phyloP scores from a whole-genome alignment of 169 alveolate genomes.

The Perkinsus marinus region DNA sequence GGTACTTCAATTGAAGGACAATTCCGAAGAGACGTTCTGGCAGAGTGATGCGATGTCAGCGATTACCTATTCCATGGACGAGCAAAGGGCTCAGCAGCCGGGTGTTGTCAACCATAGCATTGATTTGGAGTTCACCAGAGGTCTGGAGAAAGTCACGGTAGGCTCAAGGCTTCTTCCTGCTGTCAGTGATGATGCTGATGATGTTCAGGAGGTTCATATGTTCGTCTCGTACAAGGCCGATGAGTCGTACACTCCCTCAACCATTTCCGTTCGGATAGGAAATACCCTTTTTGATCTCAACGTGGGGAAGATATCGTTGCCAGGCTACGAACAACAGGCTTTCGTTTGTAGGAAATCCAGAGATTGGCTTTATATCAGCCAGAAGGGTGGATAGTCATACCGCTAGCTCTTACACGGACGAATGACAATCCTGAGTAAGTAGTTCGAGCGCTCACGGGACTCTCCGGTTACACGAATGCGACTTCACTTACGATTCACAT shows the following conservation, averaged over 20 bases:
- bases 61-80: neutral
- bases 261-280: slow-evolving; percentile 9
- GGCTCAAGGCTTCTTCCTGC: slow-evolving; percentile 28
- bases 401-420: neutral
- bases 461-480: no score
- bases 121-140: neutral
- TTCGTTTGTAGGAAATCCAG: slow-evolving; percentile 2
- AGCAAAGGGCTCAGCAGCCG: neutral
- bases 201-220: slow-evolving; percentile 39
- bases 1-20: slow-evolving; percentile 64
- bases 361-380: slow-evolving; percentile 16
- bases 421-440: neutral
- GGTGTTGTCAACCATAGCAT: neutral
- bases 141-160: neutral
- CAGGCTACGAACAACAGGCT: neutral
- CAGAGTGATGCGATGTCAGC: slow-evolving; percentile 53
- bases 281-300: slow-evolving; percentile 4
- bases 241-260: slow-evolving; percentile 68
- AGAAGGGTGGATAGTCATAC: slow-evolving; percentile 13
- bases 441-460: no score
- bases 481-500: no score
- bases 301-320: neutral
- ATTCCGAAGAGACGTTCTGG: slow-evolving; percentile 63
- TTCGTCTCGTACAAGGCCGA: slow-evolving; percentile 69
- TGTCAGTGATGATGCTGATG: slow-evolving; percentile 50